These are phyloP conservation scores for Quercus berberidifolia DNA, from an alignment of 306 rosid species.

Conservation along the genomic window DNA sequence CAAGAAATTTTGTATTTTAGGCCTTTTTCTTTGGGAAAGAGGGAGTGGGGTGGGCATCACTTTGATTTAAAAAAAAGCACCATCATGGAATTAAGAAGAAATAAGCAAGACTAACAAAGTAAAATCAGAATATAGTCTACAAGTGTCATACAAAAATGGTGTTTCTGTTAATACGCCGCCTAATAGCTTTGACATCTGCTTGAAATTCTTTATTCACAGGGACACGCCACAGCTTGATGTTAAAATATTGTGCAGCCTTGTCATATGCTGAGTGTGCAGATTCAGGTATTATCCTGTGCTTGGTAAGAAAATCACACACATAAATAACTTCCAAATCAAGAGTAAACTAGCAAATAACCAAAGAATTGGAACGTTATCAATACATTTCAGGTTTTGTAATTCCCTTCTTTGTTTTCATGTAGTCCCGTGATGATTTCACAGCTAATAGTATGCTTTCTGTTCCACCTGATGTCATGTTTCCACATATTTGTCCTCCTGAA, in stretches of 20 bases:
- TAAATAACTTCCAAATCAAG: constrained; percentile 7
- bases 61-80: not conserved
- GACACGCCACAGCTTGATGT: constrained; percentile 87
- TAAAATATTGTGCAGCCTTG: constrained; percentile 97
- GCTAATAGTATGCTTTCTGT: constrained; percentile 95
- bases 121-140: not conserved
- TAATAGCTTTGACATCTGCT: constrained; percentile 75
- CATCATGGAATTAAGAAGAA: not conserved
- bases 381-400: constrained; percentile 91
- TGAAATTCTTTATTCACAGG: constrained; percentile 68
- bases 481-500: constrained; percentile 89
- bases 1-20: not conserved
- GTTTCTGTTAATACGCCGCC: constrained; percentile 64
- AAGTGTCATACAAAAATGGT: constrained; percentile 65
- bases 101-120: not conserved
- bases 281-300: constrained; percentile 78
- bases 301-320: constrained; percentile 14
- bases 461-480: constrained; percentile 99
- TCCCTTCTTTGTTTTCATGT: constrained; percentile 79
- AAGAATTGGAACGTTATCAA: not conserved
- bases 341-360: constrained; percentile 4
- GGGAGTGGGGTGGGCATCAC: no score
- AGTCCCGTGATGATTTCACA: constrained; percentile 90
- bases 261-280: constrained; percentile 98
- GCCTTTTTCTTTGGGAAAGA: no score